These are phyloP conservation scores for Metschnikowia henanensis DNA, from an alignment of 805 yeast genomes.

Conservation along the genomic window DNA sequence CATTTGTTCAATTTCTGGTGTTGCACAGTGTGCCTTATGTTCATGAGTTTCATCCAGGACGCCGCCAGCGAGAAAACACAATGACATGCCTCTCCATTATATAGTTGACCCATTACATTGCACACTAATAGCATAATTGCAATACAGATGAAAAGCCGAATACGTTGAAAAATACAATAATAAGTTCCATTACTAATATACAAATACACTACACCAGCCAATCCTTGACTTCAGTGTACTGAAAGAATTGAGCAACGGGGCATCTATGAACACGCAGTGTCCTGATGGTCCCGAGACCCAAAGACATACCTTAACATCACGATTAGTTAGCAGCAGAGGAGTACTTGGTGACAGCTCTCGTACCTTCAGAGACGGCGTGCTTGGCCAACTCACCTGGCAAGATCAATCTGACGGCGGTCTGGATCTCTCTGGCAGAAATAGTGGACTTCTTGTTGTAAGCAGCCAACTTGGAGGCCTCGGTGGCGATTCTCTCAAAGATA, in stretches of 20 bases:
- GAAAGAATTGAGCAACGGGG: conserved; percentile 15
- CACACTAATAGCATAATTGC: too few species aligned
- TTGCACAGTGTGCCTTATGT: conserved; percentile 44
- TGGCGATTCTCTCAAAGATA: conserved; percentile 38
- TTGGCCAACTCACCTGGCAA: conserved; percentile 42
- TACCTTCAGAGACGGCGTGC: conserved; percentile 42
- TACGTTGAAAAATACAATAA: conserved; percentile 13
- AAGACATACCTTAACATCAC: conserved; percentile 17
- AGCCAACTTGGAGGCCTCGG: conserved; percentile 40
- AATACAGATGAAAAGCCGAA: too few species aligned
- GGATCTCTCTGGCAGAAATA: conserved; percentile 40
- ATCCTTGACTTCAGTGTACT: conserved; percentile 19
- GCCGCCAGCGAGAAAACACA: conserved; percentile 5
- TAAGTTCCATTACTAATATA: conserved; percentile 25
- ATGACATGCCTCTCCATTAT: not conserved
- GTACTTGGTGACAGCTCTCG: conserved; percentile 42
- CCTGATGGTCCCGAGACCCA: conserved; percentile 7
- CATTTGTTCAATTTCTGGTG: conserved; percentile 67
- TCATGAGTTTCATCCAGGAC: conserved; percentile 1
- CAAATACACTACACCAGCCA: conserved; percentile 23
- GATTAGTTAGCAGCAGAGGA: conserved; percentile 37
- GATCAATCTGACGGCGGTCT: conserved; percentile 40
- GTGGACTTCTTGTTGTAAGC: conserved; percentile 42
- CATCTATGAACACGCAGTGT: conserved; percentile 20
- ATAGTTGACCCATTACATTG: not conserved